Conservation (phyloP, 768 basidiomycete species). For the Lactarius sanguifluus region DNA sequence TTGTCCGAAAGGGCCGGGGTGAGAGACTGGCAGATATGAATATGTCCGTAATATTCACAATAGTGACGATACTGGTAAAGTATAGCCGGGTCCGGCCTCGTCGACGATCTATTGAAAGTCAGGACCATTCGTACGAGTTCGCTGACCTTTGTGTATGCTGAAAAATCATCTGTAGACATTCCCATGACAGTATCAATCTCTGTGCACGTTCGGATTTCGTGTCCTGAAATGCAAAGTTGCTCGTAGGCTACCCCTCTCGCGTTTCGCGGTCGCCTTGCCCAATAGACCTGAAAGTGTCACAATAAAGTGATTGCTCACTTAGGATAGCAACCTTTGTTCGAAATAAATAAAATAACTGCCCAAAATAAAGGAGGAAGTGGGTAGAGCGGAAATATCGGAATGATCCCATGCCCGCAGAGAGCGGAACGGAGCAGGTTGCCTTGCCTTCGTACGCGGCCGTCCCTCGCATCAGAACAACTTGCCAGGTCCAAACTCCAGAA, state of each 20-base stretch:
- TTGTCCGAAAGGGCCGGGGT: neutral
- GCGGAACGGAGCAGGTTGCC: too few relatives aligned
- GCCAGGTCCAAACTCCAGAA: too few relatives aligned
- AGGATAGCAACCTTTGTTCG: too few relatives aligned
- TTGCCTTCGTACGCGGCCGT: too few relatives aligned
- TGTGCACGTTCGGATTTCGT: neutral
- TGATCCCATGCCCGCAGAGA: too few relatives aligned
- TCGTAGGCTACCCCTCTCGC: neutral
- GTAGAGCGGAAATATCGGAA: too few relatives aligned
- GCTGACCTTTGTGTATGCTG: neutral
- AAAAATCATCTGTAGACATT: too few relatives aligned
- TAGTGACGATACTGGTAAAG: neutral
- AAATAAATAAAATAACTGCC: too few relatives aligned
- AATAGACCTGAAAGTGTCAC: neutral
- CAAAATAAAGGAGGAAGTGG: too few relatives aligned
- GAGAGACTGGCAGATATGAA: neutral
- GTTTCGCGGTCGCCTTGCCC: too few relatives aligned
- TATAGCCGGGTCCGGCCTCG: neutral
- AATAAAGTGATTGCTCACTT: neutral
- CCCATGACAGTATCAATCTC: neutral
- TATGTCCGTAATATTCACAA: neutral
- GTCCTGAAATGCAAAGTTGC: neutral
- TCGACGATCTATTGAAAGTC: neutral
- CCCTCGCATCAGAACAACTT: too few relatives aligned
- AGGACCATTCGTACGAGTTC: neutral